Evolutionary conservation across 352 stramenopile species (phyloP).

Genomic region (Phytophthora crassamura): DNA sequence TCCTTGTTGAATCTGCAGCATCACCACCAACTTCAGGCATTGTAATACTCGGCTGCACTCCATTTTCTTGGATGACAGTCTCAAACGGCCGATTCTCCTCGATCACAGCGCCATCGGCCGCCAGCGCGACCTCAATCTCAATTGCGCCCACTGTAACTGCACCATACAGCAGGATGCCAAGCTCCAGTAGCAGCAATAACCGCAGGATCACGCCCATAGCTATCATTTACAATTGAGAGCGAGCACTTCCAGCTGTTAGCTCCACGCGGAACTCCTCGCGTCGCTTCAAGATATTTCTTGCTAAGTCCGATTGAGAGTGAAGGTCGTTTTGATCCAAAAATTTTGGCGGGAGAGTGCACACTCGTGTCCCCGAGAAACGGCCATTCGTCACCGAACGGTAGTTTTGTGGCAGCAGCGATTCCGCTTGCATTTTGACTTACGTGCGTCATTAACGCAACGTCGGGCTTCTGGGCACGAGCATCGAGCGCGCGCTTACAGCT

Average conservation of each 20-base stretch:
- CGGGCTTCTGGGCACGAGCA: no score
- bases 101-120: slow-evolving; percentile 16
- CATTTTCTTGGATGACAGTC: neutral
- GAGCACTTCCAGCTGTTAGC: neutral
- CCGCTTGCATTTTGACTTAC: neutral
- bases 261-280: neutral
- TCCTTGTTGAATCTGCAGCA: neutral
- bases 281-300: slow-evolving; percentile 22
- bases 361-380: no score
- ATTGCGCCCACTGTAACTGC: neutral
- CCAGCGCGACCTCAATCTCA: slow-evolving; percentile 26
- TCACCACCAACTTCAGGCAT: neutral
- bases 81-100: slow-evolving; percentile 3
- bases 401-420: neutral
- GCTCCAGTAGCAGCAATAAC: neutral
- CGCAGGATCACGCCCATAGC: neutral
- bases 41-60: neutral
- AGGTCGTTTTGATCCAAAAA: slow-evolving; percentile 13
- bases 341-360: slow-evolving; percentile 32
- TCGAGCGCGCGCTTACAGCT: no score
- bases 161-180: neutral
- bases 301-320: slow-evolving; percentile 22
- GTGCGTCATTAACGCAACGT: neutral
- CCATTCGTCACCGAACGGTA: slow-evolving; percentile 2
- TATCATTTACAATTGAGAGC: neutral